Percentiles rank a stretch among this genome's conserved stretches.
Conservation (phyloP, 73 alveolate genomes). For the Paramecium caudatum region DNA sequence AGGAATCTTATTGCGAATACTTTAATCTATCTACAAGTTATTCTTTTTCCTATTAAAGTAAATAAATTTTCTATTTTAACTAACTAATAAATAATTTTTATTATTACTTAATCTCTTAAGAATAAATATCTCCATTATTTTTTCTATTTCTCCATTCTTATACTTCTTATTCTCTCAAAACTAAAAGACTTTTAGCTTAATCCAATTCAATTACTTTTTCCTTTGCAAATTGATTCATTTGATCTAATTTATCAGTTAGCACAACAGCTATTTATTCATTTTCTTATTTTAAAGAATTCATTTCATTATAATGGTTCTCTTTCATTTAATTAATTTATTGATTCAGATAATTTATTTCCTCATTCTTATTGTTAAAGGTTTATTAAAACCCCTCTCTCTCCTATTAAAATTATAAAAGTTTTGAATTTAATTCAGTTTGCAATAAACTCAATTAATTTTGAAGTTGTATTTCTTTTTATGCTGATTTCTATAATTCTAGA, state of each 20-base stretch:
- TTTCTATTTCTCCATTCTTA: conserved; percentile 34
- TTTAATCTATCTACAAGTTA: conserved; percentile 4
- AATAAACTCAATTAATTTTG: neutral
- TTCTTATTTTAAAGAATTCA: neutral
- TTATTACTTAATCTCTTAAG: conserved; percentile 8
- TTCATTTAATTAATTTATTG: neutral
- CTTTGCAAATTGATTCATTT: conserved; percentile 32
- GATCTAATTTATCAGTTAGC: conserved; percentile 36
- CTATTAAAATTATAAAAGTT: neutral
- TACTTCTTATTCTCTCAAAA: conserved; percentile 18
- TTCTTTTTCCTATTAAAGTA: conserved; percentile 5
- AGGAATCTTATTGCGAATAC: neutral
- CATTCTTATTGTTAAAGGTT: neutral
- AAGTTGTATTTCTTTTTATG: neutral
- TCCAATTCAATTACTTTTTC: conserved; percentile 31
- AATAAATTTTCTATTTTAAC: conserved; percentile 12
- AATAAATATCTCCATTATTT: conserved; percentile 3
- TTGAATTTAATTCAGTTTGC: neutral
- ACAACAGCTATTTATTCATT: conserved; percentile 5
- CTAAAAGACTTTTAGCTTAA: conserved; percentile 1
- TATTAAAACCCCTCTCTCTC: conserved; percentile 24
- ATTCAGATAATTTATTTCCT: conserved; percentile 4
- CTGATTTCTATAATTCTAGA: neutral
- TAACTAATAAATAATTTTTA: no score
- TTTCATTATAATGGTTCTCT: neutral